A percentile compares a stretch with the other conserved stretches of the same genome.
Conservation (phyloP, 495 filamentous ascomycete species). For the Sporormia fimetaria region DNA sequence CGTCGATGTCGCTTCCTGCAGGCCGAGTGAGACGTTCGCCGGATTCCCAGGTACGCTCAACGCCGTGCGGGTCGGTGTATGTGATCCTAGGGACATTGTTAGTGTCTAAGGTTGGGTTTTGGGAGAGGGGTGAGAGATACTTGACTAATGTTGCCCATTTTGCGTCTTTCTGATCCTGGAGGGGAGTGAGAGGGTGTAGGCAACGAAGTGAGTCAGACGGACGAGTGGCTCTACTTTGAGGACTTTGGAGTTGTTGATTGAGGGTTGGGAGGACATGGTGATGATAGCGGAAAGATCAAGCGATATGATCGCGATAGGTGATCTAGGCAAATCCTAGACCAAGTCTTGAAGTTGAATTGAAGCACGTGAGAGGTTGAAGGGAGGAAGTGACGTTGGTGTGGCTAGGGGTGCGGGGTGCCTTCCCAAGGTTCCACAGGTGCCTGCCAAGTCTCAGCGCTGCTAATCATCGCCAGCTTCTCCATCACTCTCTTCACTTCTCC, state of each 20-base stretch:
- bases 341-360: no score
- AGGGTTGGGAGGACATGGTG: background rate
- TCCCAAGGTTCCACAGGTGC: no score
- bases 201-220: constrained; percentile 1
- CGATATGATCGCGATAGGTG: no score
- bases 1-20: constrained; percentile 53
- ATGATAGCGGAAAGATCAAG: background rate
- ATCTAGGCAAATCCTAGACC: no score
- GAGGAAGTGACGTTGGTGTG: no score
- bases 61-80: constrained; percentile 26
- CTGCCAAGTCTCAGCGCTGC: no score
- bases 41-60: constrained; percentile 25
- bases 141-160: constrained; percentile 25
- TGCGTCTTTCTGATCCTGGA: constrained; percentile 26
- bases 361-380: no score
- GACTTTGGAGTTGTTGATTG: constrained; percentile 18
- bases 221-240: constrained; percentile 28
- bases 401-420: no score
- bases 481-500: no score
- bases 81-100: constrained; percentile 16
- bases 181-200: constrained; percentile 5
- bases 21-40: constrained; percentile 26
- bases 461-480: no score
- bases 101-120: background rate
- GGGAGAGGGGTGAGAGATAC: constrained; percentile 10